Base-by-base conservation (phyloP, 345 rosid genomes). In the Diplotaxis tenuifolia region DNA sequence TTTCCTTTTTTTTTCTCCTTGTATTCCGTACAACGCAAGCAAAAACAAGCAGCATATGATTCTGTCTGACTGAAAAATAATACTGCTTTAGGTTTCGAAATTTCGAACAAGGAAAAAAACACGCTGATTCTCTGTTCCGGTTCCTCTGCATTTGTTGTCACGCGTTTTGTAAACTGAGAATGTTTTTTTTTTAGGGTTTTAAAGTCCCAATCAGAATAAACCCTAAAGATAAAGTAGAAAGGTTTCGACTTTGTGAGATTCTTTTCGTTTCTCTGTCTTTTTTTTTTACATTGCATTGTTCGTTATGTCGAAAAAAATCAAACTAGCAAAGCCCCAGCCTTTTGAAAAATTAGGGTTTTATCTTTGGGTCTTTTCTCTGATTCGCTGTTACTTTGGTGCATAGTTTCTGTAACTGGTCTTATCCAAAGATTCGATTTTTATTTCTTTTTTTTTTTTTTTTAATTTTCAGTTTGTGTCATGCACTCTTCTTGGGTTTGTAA, bases 11-110 rank as follows among this genome's bases (percentile, higher is more conserved):
- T 25, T 60, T 15, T 45, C 18, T 36, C n/a, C 9, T 58, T 4
- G 2, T 60, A 19, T 67, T 50, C 73, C 78, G 73, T 75, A 75
- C 32, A 0, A 19, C 23, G 47, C 73, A 75, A 67, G 78, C 54
- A 67, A 74, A 36, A 8, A 11, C 3, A 23, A 7, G 40, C 32
- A 8, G 9, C 16, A n/a, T 19, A 9, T 29, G 12, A 10, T 54
- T 14, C n/a, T 29, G 31, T 4, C 36, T 16, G 3, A 21, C 4
- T 18, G 27, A 52, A 52, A 23, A n/a, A n/a, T n/a, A n/a, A n/a
- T n/a, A n/a, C n/a, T n/a, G n/a, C n/a, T n/a, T n/a, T n/a, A n/a
- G n/a, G n/a, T n/a, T n/a, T n/a, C n/a, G n/a, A n/a, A n/a, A 8
- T 47, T 21, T 0, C 14, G 16, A 4, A 22, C 23, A 20, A 21